Evolutionary conservation across 1,284 basidiomycete species (phyloP), one percentile per base, ranked within the genome.

Genomic region (Leccinum fuscescens): DNA sequence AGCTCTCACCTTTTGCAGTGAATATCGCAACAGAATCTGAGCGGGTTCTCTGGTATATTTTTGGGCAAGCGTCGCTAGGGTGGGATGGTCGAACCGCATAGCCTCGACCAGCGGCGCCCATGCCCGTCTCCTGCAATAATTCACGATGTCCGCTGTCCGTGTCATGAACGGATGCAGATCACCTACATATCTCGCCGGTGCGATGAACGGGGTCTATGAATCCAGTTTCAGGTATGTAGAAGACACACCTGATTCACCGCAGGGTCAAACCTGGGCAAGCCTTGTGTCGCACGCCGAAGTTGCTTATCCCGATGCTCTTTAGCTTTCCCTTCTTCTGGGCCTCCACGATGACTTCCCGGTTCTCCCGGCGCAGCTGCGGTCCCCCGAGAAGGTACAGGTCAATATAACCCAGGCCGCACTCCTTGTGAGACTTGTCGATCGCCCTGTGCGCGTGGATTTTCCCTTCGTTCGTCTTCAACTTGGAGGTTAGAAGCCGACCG

Each of bases 81-180:
- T 66, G 33, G 82, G 77, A 64, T 84, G 81, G 9, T 79, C 69
- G 70, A 86, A 83, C 42, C 80, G 79, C 66, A 81, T 72, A 11
- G 77, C 81, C 29, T 71, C 55, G 14, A 64, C 58, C 4, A 85
- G 75, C 6, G 82, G 82, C 11, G 76, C 81, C 82, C 82, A 86
- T 7, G 82, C 83, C 79, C 92, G 77, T 55, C 81, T 67, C 53
- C 77, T 74, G 72, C 86, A 90, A 69, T 83, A 86, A 2, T 74
- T 72, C 22, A 90, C 88, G 56, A 92, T 85, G 31, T 86, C 83
- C 35, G 74, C 27, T 27, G 27, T 75, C 49, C 86, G 82, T 58
- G 86, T 85, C 81, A 86, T 88, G 73, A 88, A 93, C 1, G 89
- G 90, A 71, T 92, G 89, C 14, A 90, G 20, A 20, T 20, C 20